A percentile compares a stretch with the other conserved stretches of the same genome.
phyloP scores from a whole-genome alignment of 306 rosid species.

The Calophaca sinica region DNA sequence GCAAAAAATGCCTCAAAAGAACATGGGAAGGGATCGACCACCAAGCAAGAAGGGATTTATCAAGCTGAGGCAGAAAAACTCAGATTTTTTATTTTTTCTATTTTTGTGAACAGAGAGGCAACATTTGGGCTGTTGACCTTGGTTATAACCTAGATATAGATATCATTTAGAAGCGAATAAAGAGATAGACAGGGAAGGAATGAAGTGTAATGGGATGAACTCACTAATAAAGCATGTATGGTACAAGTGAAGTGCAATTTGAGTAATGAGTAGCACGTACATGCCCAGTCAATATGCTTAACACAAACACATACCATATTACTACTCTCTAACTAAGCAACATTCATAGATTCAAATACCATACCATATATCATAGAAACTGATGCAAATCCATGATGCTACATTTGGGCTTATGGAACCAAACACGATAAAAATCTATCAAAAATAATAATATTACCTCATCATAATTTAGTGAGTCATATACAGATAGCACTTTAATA shows the following conservation, averaged over 20 bases:
- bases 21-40: background rate
- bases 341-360: slow-evolving; percentile 26
- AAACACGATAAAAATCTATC: slow-evolving; percentile 18
- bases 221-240: too few relatives aligned
- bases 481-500: slow-evolving; percentile 70
- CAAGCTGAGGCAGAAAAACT: slow-evolving; percentile 6
- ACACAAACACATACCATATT: background rate
- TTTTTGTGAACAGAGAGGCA: slow-evolving; percentile 1
- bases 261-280: too few relatives aligned
- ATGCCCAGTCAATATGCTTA: too few relatives aligned
- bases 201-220: too few relatives aligned
- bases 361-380: slow-evolving; percentile 12
- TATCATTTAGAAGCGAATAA: too few relatives aligned
- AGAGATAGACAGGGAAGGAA: too few relatives aligned
- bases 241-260: too few relatives aligned
- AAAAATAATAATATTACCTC: slow-evolving; percentile 68
- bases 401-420: slow-evolving; percentile 34
- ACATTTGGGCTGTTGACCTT: background rate
- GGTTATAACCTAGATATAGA: background rate
- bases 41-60: background rate
- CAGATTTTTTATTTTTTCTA: background rate
- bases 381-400: slow-evolving; percentile 17
- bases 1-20: background rate
- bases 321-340: slow-evolving; percentile 32
- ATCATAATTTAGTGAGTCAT: slow-evolving; percentile 77